Evolutionary conservation across 805 yeast genomes (phyloP).

Genomic region (Candida glaebosa): DNA sequence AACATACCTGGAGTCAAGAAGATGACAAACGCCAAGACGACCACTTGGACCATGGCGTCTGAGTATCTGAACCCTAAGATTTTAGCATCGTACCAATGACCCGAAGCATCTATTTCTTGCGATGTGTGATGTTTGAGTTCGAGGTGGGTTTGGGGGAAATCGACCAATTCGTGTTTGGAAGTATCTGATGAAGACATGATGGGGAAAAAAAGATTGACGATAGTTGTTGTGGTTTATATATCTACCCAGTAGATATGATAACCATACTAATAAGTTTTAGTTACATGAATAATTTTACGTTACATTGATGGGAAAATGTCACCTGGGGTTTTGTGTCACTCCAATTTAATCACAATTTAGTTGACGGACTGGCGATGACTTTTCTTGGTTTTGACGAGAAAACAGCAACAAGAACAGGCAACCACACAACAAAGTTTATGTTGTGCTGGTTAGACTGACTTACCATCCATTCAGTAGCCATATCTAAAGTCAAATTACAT

Average conservation of each 20-base stretch:
- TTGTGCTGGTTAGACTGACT: too few species aligned
- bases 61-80: conserved; percentile 9
- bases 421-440: background rate
- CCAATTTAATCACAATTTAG: too few species aligned
- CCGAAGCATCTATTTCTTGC: conserved; percentile 29
- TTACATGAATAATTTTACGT: background rate
- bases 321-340: background rate
- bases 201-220: background rate
- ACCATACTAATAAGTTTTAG: background rate
- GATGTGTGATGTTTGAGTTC: conserved; percentile 22
- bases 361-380: too few species aligned
- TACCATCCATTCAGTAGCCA: too few species aligned
- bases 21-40: conserved; percentile 44
- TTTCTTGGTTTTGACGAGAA: too few species aligned
- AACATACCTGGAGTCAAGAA: conserved; percentile 54
- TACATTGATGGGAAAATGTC: background rate
- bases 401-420: background rate
- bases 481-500: too few species aligned
- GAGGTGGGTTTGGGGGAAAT: conserved; percentile 12
- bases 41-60: conserved; percentile 28
- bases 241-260: background rate
- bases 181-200: background rate
- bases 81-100: conserved; percentile 38
- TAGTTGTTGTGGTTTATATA: background rate
- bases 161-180: conserved; percentile 7